Evolutionary conservation across 2,329 filamentous ascomycete genomes (phyloP).

Genomic region (Setomelanomma holmii): DNA sequence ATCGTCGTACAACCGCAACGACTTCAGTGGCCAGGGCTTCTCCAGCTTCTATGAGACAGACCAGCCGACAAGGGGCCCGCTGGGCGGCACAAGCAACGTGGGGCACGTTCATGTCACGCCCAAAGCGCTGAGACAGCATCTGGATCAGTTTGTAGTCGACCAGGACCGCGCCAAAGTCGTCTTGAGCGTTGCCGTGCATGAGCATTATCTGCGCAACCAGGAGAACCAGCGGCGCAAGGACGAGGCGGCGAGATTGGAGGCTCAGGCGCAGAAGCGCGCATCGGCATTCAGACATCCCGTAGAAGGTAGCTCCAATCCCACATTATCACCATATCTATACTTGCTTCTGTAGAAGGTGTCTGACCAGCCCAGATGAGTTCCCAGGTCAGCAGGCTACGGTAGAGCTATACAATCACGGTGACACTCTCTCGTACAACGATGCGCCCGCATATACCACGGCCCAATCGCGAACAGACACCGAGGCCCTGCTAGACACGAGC

Average conservation of each 20-base stretch:
- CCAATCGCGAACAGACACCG: slow-evolving; percentile 35
- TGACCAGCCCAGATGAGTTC: slow-evolving; percentile 62
- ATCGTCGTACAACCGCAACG: slow-evolving; percentile 64
- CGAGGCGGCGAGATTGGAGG: slow-evolving; percentile 76
- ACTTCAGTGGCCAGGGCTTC: slow-evolving; percentile 69
- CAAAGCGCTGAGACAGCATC: slow-evolving; percentile 78
- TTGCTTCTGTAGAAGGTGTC: slow-evolving; percentile 23
- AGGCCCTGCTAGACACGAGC: slow-evolving; percentile 61
- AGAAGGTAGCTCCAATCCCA: slow-evolving; percentile 66
- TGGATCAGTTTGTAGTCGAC: slow-evolving; percentile 95
- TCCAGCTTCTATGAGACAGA: slow-evolving; percentile 69
- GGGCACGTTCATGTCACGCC: slow-evolving; percentile 67
- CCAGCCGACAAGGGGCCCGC: slow-evolving; percentile 67
- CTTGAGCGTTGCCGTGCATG: slow-evolving; percentile 91
- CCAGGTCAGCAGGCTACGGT: slow-evolving; percentile 66
- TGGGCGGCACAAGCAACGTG: slow-evolving; percentile 64
- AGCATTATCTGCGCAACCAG: slow-evolving; percentile 91
- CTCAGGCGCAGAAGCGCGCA: slow-evolving; percentile 75
- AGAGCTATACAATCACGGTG: slow-evolving; percentile 31
- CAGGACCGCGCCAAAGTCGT: slow-evolving; percentile 95
- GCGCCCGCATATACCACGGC: slow-evolving; percentile 27
- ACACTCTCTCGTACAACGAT: slow-evolving; percentile 20
- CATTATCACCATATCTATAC: slow-evolving; percentile 9
- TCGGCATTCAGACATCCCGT: slow-evolving; percentile 74
- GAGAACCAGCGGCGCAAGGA: slow-evolving; percentile 77